phyloP scores from a whole-genome alignment of 2,329 filamentous ascomycete genomes.

The Teratosphaeria epicoccoides region DNA sequence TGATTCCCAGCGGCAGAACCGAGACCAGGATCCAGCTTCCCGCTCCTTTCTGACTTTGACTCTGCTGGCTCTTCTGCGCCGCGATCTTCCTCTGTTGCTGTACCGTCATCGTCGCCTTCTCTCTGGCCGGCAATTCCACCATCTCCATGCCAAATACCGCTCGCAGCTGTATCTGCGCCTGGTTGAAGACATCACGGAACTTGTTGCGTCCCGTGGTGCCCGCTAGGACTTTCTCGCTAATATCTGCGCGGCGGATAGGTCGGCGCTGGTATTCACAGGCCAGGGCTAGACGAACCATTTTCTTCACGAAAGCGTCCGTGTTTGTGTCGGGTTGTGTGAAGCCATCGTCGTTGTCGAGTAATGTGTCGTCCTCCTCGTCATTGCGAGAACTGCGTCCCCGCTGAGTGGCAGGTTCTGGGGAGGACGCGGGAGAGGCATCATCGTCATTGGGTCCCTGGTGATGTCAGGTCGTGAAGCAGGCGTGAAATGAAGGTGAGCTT shows the following conservation, averaged over 20 bases:
- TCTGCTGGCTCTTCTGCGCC: slow-evolving; percentile 44
- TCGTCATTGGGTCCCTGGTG: neutral
- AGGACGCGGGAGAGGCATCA: neutral
- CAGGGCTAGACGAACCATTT: slow-evolving; percentile 51
- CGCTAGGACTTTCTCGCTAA: slow-evolving; percentile 56
- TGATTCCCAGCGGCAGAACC: slow-evolving; percentile 58
- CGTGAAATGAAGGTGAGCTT: neutral
- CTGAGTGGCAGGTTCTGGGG: slow-evolving; percentile 47
- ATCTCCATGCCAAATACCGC: slow-evolving; percentile 85
- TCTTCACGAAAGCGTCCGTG: slow-evolving; percentile 39
- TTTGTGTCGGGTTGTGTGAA: neutral
- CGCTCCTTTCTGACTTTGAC: slow-evolving; percentile 29
- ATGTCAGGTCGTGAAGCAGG: neutral
- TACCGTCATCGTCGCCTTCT: slow-evolving; percentile 63
- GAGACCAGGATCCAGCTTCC: slow-evolving; percentile 64
- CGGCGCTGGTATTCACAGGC: slow-evolving; percentile 50
- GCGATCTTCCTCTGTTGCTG: slow-evolving; percentile 25
- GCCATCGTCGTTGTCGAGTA: neutral
- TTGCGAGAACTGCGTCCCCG: slow-evolving; percentile 36
- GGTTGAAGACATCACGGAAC: slow-evolving; percentile 67
- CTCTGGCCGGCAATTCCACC: slow-evolving; percentile 66
- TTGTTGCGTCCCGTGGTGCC: slow-evolving; percentile 49
- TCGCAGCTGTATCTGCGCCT: slow-evolving; percentile 62
- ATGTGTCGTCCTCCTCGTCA: neutral
- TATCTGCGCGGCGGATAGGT: slow-evolving; percentile 48